Conservation (phyloP, 2,329 filamentous ascomycete genomes). For the Parascedosporium putredinis region DNA sequence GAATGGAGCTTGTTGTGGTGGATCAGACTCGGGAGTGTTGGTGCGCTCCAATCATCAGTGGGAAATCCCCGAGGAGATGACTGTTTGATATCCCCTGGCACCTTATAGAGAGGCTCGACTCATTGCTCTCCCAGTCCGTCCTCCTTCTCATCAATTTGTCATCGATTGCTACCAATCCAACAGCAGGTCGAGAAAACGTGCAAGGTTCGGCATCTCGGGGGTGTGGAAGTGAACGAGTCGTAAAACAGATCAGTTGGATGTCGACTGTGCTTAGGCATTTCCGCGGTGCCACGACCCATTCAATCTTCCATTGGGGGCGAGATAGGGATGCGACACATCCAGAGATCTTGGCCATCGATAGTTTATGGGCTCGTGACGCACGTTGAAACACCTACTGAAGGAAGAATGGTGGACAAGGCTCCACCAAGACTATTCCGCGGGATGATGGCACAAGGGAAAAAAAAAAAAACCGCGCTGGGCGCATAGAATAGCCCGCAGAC, state of each 20-base stretch:
- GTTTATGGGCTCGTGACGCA: background rate
- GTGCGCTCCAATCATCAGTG: background rate
- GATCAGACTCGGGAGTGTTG: background rate
- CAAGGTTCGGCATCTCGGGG: background rate
- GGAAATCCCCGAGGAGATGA: background rate
- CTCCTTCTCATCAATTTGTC: conserved; percentile 1
- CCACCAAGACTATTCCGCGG: too few species aligned
- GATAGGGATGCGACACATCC: background rate
- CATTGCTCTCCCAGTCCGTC: background rate
- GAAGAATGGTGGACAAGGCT: background rate
- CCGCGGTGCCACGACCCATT: background rate
- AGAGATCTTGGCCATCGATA: background rate
- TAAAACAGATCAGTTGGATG: too few species aligned
- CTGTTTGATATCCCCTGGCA: background rate
- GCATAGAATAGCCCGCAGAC: too few species aligned
- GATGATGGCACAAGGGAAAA: too few species aligned
- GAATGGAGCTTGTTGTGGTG: background rate
- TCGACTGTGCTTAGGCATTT: background rate
- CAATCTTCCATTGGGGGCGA: background rate
- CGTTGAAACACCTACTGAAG: background rate
- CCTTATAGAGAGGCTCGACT: background rate
- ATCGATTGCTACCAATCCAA: background rate
- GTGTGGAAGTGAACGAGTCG: too few species aligned
- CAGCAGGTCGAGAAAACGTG: background rate
- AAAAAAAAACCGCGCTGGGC: too few species aligned